Evolutionary conservation across 176 grass and related monocot genomes (phyloP), one percentile per base, ranked within the genome.

Genomic region (Paspalum vaginatum): DNA sequence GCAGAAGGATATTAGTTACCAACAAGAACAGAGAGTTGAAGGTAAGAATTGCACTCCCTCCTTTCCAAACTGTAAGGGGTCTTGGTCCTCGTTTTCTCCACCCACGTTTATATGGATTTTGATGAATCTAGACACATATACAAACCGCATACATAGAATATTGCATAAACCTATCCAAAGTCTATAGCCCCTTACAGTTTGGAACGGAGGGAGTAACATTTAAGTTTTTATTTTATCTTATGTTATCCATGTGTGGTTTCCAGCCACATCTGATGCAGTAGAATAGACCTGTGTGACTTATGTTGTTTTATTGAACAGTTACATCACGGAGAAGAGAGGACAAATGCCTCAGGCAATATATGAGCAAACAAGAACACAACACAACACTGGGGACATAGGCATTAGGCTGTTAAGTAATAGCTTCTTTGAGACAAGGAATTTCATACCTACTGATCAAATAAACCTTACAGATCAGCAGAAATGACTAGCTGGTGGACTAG

Each of bases 21-120:
- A 63, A 46, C 57, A 85, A 64, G 43, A n/a, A 81, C 1, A 9
- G 42, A 73, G 37, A 43, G 32, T 42, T 18, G n/a, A 65, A 53
- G 41, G n/a, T 55, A 39, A n/a, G 68, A 53, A 32, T 32, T 32
- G 32, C 3, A 32, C 32, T 32, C 32, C 32, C 32, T 32, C 32
- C 32, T 32, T 32, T 32, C 32, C 32, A 32, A 32, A 2, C 32
- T 32, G 32, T 32, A 32, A 32, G 32, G 32, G 32, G 32, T 32
- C 32, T 32, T 32, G 32, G 32, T 32, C 32, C 32, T 32, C 32
- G 3, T 32, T 32, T 32, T 32, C 32, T 32, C 32, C 32, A 32
- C 32, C 32, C 32, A 32, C 3, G 32, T 32, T 32, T 32, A 32
- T 32, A 32, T 32, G 32, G 32, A 32, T 32, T 32, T 32, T 32